These are phyloP conservation scores for Aspergillus ellipticus DNA, from an alignment of 495 filamentous ascomycete genomes.

Conservation along the genomic window DNA sequence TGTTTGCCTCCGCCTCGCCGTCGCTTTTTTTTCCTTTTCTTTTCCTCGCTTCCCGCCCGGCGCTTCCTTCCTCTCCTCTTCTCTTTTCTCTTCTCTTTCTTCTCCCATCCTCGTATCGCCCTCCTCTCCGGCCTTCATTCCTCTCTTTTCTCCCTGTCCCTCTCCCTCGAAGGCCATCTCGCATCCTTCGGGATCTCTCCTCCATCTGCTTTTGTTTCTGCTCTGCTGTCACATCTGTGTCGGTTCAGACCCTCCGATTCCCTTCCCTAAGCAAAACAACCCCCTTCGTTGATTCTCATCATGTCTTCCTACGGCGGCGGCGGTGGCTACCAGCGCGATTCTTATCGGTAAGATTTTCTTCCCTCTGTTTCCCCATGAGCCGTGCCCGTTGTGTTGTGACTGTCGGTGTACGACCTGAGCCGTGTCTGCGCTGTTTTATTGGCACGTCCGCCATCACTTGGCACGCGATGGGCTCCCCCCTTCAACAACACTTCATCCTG, in stretches of 20 bases:
- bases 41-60: conserved; percentile 10
- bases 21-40: conserved; percentile 15
- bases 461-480: background rate
- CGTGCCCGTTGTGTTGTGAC: background rate
- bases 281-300: conserved; percentile 28
- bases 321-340: conserved; percentile 56
- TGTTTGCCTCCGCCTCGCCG: conserved; percentile 18
- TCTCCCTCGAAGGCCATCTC: background rate
- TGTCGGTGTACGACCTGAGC: background rate
- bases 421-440: background rate
- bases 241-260: conserved; percentile 4
- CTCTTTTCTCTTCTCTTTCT: conserved; percentile 25
- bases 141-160: conserved; percentile 10
- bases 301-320: conserved; percentile 64
- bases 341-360: conserved; percentile 45
- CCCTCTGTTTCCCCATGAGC: background rate
- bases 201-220: conserved; percentile 7
- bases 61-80: conserved; percentile 14
- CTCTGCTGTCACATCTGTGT: conserved; percentile 3
- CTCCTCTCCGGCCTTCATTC: conserved; percentile 17
- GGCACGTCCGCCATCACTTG: background rate
- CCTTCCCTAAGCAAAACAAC: conserved; percentile 16
- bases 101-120: conserved; percentile 20
- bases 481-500: background rate
- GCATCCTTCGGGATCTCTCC: conserved; percentile 6